Evolutionary conservation across 805 yeast species (phyloP).

Genomic region (Candida awuae): DNA sequence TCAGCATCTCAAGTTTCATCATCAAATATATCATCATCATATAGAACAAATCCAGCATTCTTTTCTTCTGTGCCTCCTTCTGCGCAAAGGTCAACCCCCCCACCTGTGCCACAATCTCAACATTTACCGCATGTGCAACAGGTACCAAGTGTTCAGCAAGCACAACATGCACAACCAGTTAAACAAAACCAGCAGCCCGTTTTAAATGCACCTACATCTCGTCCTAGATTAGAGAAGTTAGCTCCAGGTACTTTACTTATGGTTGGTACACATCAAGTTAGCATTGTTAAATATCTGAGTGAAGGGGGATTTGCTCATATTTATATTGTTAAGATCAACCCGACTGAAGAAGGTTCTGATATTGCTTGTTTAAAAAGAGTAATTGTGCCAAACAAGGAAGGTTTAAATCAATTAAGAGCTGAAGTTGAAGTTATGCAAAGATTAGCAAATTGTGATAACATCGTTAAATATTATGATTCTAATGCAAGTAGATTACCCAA

Average conservation of each 20-base stretch:
- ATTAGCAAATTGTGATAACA: slow-evolving; percentile 64
- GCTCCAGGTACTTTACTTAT: slow-evolving; percentile 36
- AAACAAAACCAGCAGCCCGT: not conserved
- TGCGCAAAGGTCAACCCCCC: not conserved
- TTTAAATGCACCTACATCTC: slow-evolving; percentile 1
- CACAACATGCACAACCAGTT: not conserved
- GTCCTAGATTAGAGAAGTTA: slow-evolving; percentile 14
- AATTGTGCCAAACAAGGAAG: slow-evolving; percentile 86
- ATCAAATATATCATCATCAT: no score
- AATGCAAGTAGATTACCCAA: slow-evolving; percentile 71
- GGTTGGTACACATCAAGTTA: slow-evolving; percentile 42
- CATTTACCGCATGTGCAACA: slow-evolving; percentile 4
- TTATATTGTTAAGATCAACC: slow-evolving; percentile 65
- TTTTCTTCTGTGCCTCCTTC: no score
- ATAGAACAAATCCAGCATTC: no score
- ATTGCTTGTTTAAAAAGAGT: slow-evolving; percentile 87
- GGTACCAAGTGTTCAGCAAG: not conserved
- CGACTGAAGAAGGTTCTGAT: slow-evolving; percentile 44
- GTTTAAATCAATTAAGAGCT: slow-evolving; percentile 73
- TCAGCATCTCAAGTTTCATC: not conserved
- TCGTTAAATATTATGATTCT: slow-evolving; percentile 89
- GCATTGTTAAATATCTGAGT: slow-evolving; percentile 35
- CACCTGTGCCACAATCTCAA: not conserved
- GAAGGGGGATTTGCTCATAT: slow-evolving; percentile 89
- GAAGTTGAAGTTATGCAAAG: slow-evolving; percentile 98